These are phyloP conservation scores for Babesia divergens DNA, from an alignment of 169 alveolate species.

Conservation along the genomic window DNA sequence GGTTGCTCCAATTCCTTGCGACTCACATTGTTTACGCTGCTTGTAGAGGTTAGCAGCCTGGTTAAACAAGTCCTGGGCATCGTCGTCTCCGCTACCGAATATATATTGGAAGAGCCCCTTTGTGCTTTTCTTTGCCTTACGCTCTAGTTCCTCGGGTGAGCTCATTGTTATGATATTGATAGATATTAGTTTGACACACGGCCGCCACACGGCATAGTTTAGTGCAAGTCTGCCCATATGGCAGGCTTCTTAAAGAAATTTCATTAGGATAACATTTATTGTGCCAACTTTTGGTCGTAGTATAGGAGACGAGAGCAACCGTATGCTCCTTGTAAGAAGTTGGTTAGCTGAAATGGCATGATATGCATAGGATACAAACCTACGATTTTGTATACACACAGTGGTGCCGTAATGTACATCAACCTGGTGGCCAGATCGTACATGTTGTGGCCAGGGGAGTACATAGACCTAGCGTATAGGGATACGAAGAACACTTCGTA, in stretches of 20 bases:
- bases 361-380: not conserved
- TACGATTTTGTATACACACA: conserved; percentile 23
- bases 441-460: not conserved
- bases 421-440: not conserved
- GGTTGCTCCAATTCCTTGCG: not conserved
- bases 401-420: conserved; percentile 1
- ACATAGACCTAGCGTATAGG: conserved; percentile 12
- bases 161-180: conserved; percentile 18
- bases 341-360: not conserved
- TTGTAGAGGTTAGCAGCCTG: conserved; percentile 74
- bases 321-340: conserved; percentile 12
- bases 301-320: conserved; percentile 1
- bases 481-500: conserved; percentile 30
- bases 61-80: conserved; percentile 67
- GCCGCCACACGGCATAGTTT: not conserved
- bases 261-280: not conserved
- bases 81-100: conserved; percentile 67
- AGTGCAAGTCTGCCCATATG: not conserved
- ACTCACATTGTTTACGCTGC: conserved; percentile 58
- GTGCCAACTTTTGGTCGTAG: not conserved
- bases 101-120: conserved; percentile 51
- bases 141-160: conserved; percentile 59
- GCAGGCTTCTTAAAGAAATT: not conserved
- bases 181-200: not conserved
- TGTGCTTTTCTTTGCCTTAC: conserved; percentile 60